Percentiles rank a stretch among this genome's conserved stretches.
Evolutionary conservation across 768 basidiomycete genomes (phyloP).

Genomic region (Boletus sp.): DNA sequence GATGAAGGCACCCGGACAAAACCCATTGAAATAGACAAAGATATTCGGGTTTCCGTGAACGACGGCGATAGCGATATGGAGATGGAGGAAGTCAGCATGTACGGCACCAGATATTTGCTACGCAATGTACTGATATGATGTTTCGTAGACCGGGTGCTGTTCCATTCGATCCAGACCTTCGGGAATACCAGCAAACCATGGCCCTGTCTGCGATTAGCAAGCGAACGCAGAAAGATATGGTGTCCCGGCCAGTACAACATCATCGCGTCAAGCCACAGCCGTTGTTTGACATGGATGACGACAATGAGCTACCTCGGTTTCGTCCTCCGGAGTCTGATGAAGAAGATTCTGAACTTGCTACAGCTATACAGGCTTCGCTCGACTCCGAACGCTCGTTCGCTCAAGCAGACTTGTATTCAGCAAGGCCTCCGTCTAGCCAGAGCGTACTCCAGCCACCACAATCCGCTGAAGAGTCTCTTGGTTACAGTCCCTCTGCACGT

Average conservation of each 20-base stretch:
- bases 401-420: not conserved
- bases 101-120: constrained; percentile 21
- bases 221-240: constrained; percentile 39
- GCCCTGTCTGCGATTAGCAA: constrained; percentile 57
- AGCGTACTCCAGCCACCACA: constrained; percentile 3
- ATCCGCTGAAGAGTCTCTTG: not conserved
- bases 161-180: constrained; percentile 56
- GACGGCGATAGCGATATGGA: constrained; percentile 51
- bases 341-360: constrained; percentile 54
- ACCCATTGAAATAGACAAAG: constrained; percentile 82
- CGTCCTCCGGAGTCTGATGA: constrained; percentile 33
- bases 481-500: not conserved
- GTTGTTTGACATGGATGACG: constrained; percentile 54
- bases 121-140: constrained; percentile 11
- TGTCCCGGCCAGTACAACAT: constrained; percentile 29
- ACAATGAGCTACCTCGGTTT: constrained; percentile 35
- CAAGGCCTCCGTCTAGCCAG: constrained; percentile 5
- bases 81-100: constrained; percentile 84
- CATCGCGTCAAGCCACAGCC: constrained; percentile 39
- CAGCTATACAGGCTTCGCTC: constrained; percentile 63
- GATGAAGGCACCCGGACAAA: constrained; percentile 82
- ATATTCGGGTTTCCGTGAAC: constrained; percentile 37
- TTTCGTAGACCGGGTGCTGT: constrained; percentile 30
- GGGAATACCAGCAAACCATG: constrained; percentile 56
- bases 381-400: constrained; percentile 26